Base-by-base conservation (phyloP, 306 rosid genomes). In the Sphenostylis stenocarpa region DNA sequence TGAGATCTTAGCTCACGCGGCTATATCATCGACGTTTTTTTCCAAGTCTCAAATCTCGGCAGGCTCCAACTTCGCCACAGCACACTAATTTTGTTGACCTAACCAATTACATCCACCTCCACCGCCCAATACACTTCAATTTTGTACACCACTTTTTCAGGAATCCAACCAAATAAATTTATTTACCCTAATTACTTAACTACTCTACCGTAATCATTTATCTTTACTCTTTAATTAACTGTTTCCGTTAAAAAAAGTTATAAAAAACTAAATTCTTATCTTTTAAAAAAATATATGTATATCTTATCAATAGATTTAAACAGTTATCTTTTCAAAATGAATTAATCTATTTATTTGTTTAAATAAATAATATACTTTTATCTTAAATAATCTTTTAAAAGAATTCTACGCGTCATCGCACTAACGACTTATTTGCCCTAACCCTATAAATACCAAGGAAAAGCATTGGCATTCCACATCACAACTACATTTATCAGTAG, bases 41-140 rank as follows among this genome's bases (percentile, higher is more conserved):
- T 20, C 0, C 0, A 26, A 56, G 76, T 77, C 86, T 71, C 81
- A 64, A 12, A 7, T 77, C 77, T 15, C 86, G 58, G 87, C 88
- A 15, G 0, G 1, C 62, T 14, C 16, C 51, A 33, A 61, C 62
- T 15, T 6, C 1, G 26, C 19, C 34, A 36, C 12, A 10, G 4
- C 34, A 23, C 39, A 1, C 81, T 26, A 2, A 43, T 76, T 58
- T 51, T 14, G 77, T 77, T 67, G 80, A 83, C 83, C 73, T 66
- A 65, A 44, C 19, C 14, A 24, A 44, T 21, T 28, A 17, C 12
- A 47, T 53, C 75, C 73, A 26, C 26, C 52, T 57, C 72, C 39
- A 52, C 83, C 85, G 73, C 33, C 81, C 75, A 55, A 53, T 41
- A 64, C 78, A 29, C 33, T 29, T 29, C 33, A 3, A 29, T 31